These are phyloP conservation scores for Nicotiana paniculata DNA, from an alignment of 257 asterid genomes.

Conservation along the genomic window DNA sequence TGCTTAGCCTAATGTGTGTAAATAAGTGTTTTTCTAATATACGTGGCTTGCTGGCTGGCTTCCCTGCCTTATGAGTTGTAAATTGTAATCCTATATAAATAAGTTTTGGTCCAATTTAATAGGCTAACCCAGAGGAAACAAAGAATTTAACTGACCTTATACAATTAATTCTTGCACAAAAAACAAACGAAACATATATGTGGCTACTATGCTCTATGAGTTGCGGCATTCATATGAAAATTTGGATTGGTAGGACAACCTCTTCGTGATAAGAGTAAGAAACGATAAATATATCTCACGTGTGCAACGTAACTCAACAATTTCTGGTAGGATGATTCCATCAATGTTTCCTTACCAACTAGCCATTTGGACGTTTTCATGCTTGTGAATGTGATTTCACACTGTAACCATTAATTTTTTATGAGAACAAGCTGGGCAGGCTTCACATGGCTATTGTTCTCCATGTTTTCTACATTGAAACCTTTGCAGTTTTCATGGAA, in stretches of 20 bases:
- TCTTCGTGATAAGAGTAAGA: not conserved
- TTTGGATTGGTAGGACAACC: not conserved
- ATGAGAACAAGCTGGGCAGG: conserved; percentile 13
- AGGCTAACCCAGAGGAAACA: not conserved
- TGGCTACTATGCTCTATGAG: not conserved
- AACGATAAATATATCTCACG: conserved; percentile 23
- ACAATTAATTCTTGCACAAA: not conserved
- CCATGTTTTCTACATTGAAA: not conserved
- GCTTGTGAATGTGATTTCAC: not conserved
- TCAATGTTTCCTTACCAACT: conserved; percentile 56
- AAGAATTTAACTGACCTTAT: not conserved
- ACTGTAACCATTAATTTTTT: not conserved
- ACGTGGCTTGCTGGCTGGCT: not conserved
- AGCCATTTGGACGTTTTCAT: conserved; percentile 34
- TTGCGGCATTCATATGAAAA: not conserved
- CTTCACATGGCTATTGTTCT: conserved; percentile 9
- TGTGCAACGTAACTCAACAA: conserved; percentile 14
- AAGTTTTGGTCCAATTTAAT: not conserved
- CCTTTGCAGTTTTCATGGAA: not conserved
- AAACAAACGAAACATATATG: not conserved
- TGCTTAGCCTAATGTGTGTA: too few relatives aligned
- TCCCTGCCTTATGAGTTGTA: not conserved
- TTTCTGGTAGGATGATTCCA: not conserved
- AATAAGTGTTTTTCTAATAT: too few relatives aligned
- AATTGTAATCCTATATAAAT: too few relatives aligned